Base-by-base conservation (phyloP, 345 rosid genomes). In the Salix suchowensis region DNA sequence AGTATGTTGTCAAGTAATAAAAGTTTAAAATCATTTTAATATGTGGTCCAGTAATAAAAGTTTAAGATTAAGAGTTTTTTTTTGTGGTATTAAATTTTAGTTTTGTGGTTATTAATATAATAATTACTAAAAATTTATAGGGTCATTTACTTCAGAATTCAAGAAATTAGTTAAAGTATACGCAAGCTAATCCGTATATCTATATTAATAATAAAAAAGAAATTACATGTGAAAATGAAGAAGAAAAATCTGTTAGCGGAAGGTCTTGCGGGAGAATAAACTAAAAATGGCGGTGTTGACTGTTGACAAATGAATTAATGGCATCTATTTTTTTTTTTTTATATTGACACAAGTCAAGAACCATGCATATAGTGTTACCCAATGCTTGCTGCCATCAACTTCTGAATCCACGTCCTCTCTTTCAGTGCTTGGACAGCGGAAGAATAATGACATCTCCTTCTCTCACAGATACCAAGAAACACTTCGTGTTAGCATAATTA, bases 131-230 rank as follows among this genome's bases (percentile, higher is more conserved):
- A 30, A 30, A 3, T 3, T 30, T 30, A 32, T 32, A 32, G 0
- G 0, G 0, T 32, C 0, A 32, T 32, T 32, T 4, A 32, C 0
- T 32, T 32, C 1, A 32, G 0, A 0, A 32, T 0, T 32, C 0
- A 4, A 4, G 0, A 32, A 32, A 32, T 32, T 32, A 32, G 0
- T 32, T 0, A 32, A 32, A 32, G 0, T 32, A 32, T 4, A 32
- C 0, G 0, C 0, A 32, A 32, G 0, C 0, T 32, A 0, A 4
- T 32, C 34, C 0, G 0, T 0, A 4, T 32, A 32, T 32, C 0
- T 32, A 32, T 32, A 4, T 32, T 32, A 40, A 7, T 40, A 10
- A 39, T 9, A 10, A 10, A 1, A 11, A 46, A 46, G 48, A 46
- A 46, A 46, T 46, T 4, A 14, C 50, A 46, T 4, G 50, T 12